Conservation (phyloP, 2,329 filamentous ascomycete genomes). For the Xylariaceae sp. region DNA sequence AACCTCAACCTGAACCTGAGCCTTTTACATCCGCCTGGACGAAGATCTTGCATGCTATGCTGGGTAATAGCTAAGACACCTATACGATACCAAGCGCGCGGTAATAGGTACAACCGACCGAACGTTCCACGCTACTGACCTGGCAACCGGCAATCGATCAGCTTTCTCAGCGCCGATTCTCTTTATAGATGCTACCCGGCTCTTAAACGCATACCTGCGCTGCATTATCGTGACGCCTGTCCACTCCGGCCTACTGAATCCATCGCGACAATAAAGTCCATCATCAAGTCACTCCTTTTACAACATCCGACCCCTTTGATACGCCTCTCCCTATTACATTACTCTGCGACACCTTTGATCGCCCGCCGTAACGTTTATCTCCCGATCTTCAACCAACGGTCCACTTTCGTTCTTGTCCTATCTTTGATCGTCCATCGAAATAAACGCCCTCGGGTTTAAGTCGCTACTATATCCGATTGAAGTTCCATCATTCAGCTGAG, state of each 20-base stretch:
- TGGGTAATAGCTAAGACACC: background rate
- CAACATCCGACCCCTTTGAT: constrained; percentile 4
- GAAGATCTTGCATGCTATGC: background rate
- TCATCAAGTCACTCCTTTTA: constrained; percentile 23
- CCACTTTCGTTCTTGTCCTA: background rate
- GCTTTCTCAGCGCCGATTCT: background rate
- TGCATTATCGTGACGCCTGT: background rate
- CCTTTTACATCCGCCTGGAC: background rate
- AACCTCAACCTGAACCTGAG: too few species aligned
- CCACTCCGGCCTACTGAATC: background rate
- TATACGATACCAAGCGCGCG: background rate
- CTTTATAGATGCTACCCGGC: background rate
- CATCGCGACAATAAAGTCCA: background rate
- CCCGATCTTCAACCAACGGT: constrained; percentile 5
- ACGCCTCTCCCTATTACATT: background rate
- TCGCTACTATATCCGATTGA: constrained; percentile 6
- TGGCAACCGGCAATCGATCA: constrained; percentile 2
- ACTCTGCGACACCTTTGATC: constrained; percentile 7
- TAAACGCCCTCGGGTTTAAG: constrained; percentile 9
- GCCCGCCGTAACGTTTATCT: background rate
- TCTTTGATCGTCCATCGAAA: constrained; percentile 6
- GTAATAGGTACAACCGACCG: background rate
- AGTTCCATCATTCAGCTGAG: constrained; percentile 1
- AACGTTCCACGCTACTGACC: background rate
- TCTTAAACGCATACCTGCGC: background rate